phyloP scores from a whole-genome alignment of 176 grass and related monocot species.

The Musa itinerans region DNA sequence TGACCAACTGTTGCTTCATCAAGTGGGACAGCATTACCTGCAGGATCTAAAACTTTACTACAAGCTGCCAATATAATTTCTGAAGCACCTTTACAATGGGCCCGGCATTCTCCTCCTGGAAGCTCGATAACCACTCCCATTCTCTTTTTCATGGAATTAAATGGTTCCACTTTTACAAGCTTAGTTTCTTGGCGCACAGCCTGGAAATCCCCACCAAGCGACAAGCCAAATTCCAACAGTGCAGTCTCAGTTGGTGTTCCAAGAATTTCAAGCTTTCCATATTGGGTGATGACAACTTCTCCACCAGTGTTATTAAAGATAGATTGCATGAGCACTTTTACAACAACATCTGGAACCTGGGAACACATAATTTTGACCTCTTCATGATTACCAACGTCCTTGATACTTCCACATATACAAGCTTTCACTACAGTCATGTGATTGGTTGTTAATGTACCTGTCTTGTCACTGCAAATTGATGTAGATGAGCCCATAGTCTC shows the following conservation, averaged over 20 bases:
- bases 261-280: conserved; percentile 66
- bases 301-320: conserved; percentile 92
- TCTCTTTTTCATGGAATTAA: conserved; percentile 89
- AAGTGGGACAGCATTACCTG: conserved; percentile 49
- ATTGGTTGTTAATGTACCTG: conserved; percentile 84
- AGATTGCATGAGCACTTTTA: conserved; percentile 53
- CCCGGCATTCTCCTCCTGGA: conserved; percentile 41
- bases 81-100: conserved; percentile 82
- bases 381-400: conserved; percentile 41
- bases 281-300: conserved; percentile 65
- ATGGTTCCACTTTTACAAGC: conserved; percentile 75
- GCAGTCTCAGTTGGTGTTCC: conserved; percentile 89
- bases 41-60: conserved; percentile 49
- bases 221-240: conserved; percentile 77
- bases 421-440: conserved; percentile 94
- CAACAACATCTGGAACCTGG: conserved; percentile 41
- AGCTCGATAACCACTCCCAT: conserved; percentile 92
- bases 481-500: conserved; percentile 95
- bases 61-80: conserved; percentile 92
- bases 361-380: conserved; percentile 38
- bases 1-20: conserved; percentile 43
- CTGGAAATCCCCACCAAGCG: conserved; percentile 57
- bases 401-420: conserved; percentile 67
- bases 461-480: conserved; percentile 95
- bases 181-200: conserved; percentile 48